Percentiles rank a stretch among this genome's conserved stretches.
Evolutionary conservation across 2,329 filamentous ascomycete genomes (phyloP).

Genomic region (Sclerotinia borealis): DNA sequence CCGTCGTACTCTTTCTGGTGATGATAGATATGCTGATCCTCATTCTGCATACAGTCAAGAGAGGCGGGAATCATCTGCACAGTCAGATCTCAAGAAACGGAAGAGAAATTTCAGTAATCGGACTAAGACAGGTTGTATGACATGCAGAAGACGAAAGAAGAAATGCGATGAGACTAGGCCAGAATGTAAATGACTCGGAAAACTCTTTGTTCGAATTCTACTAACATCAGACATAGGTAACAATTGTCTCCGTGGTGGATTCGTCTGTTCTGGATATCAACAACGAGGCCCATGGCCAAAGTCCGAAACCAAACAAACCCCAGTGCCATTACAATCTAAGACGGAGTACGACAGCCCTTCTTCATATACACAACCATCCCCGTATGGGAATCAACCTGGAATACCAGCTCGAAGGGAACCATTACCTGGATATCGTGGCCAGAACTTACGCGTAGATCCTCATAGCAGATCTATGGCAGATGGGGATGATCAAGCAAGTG

Average conservation of each 20-base stretch:
- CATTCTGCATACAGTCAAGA: slow-evolving; percentile 34
- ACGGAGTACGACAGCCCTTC: slow-evolving; percentile 45
- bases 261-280: slow-evolving; percentile 86
- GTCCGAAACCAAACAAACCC: slow-evolving; percentile 60
- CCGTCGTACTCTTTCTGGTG: slow-evolving; percentile 33
- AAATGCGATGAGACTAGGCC: slow-evolving; percentile 96
- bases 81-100: slow-evolving; percentile 60
- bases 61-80: slow-evolving; percentile 35
- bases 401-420: slow-evolving; percentile 44
- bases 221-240: slow-evolving; percentile 49
- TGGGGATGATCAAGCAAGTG: slow-evolving; percentile 54
- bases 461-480: slow-evolving; percentile 47
- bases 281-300: slow-evolving; percentile 74
- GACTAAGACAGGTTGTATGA: slow-evolving; percentile 93
- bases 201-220: background rate
- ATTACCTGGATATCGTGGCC: slow-evolving; percentile 54
- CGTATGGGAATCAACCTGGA: slow-evolving; percentile 39
- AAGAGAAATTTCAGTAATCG: slow-evolving; percentile 87
- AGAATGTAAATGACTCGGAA: slow-evolving; percentile 62
- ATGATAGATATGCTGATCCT: slow-evolving; percentile 34
- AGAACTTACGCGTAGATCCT: slow-evolving; percentile 55
- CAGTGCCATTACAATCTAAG: slow-evolving; percentile 78
- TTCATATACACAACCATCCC: slow-evolving; percentile 54
- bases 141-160: slow-evolving; percentile 88
- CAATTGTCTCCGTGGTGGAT: slow-evolving; percentile 86